These are phyloP conservation scores for Echria macrotheca DNA, from an alignment of 495 filamentous ascomycete genomes.

Conservation along the genomic window DNA sequence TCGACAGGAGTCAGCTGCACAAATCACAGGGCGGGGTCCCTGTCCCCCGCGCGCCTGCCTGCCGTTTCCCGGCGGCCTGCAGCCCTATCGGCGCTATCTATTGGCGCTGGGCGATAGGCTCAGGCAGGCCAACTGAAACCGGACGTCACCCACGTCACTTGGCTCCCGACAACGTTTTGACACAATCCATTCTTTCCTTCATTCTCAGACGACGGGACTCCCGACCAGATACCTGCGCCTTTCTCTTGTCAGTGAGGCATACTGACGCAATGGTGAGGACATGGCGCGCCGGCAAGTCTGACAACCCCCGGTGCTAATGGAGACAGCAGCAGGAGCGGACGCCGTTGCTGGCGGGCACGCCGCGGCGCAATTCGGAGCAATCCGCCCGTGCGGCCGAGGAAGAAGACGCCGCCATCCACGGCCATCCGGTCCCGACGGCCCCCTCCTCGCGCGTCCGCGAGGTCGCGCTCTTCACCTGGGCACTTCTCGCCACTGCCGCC, in stretches of 20 bases:
- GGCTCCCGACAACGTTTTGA: neutral
- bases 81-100: slow-evolving; percentile 10
- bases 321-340: slow-evolving; percentile 21
- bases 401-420: slow-evolving; percentile 27
- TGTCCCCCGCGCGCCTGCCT: neutral
- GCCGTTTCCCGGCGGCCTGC: neutral
- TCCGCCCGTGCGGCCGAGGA: slow-evolving; percentile 24
- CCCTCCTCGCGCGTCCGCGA: slow-evolving; percentile 37
- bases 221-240: no score
- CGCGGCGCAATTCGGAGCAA: slow-evolving; percentile 15
- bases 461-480: slow-evolving; percentile 77
- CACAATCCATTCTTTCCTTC: neutral
- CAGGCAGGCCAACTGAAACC: slow-evolving; percentile 18
- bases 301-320: neutral
- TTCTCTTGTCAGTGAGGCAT: no score
- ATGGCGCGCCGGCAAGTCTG: no score
- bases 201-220: neutral
- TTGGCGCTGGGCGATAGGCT: neutral
- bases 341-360: slow-evolving; percentile 26
- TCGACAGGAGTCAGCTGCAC: neutral
- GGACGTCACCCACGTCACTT: slow-evolving; percentile 10
- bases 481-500: slow-evolving; percentile 73
- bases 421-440: slow-evolving; percentile 1
- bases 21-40: slow-evolving; percentile 4
- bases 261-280: slow-evolving; percentile 13